Base-by-base conservation (phyloP, 1,284 basidiomycete species). In the Marasmius sp. region DNA sequence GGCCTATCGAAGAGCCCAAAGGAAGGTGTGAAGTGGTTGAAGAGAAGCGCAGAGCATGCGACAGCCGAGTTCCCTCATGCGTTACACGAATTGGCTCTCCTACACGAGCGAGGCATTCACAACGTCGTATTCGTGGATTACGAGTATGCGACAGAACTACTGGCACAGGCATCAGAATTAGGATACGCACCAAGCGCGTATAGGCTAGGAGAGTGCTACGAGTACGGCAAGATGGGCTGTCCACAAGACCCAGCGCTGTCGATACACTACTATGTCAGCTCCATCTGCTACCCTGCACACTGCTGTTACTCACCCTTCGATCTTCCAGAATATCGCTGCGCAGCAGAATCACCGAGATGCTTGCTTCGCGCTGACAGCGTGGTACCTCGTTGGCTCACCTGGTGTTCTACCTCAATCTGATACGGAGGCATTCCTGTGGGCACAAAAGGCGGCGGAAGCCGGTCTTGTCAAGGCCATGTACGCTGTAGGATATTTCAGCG, bases 1-100 rank as follows among this genome's bases (percentile, higher is more conserved):
- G 91, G 94, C 0, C 81, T 97, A 14, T 85, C 89, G 43, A 93
- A 91, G 75, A 87, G 89, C 57, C 94, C 95, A 7, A 94, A 94
- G 75, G 97, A 98, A 74, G 97, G 97, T 61, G 94, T 99, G 68
- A 97, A 97, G 77, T 98, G 96, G 95, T 85, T 99, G 65, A 99
- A 98, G 77, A 87, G 97, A 53, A 95, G 94, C 36, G 95, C 96
- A 7, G 97, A 99, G 75, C 88, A 94, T 72, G 94, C 95, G 0
- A 95, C 92, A 0, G 91, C 93, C 51, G 95, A 97, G 77, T 98
- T 97, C 74, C 95, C 96, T 1, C 96, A 98, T 72, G 96, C 96
- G 1, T 79, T 99, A 52, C 96, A 99, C 78, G 97, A 99, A 76
- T 82, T 98, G 12, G 96, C 95, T 0, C 83, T 98, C 36, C 79